Percentiles rank a stretch among this genome's conserved stretches.
phyloP scores from a whole-genome alignment of 1,139 yeast species.

The Saccharomycopsis hybrid region DNA sequence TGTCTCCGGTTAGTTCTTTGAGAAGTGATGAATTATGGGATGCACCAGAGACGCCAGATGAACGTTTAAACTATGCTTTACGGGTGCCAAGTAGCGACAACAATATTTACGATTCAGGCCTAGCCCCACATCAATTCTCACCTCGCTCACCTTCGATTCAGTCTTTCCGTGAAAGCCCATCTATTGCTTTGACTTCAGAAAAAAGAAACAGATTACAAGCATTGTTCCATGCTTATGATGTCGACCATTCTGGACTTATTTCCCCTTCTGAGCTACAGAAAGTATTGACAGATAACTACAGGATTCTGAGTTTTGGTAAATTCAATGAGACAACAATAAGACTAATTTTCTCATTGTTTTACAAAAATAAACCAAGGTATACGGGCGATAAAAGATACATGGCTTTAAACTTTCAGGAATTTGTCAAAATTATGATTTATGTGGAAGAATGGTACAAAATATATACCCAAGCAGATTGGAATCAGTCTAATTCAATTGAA shows the following conservation, averaged over 20 bases:
- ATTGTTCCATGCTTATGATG: constrained; percentile 2
- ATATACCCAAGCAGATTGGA: constrained; percentile 4
- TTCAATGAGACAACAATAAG: constrained; percentile 7
- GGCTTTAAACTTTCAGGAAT: constrained; percentile 8
- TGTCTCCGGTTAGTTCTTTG: not conserved
- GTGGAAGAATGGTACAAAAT: constrained; percentile 10
- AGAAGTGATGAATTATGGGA: not conserved
- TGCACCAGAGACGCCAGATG: too few species aligned
- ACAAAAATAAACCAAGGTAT: not conserved
- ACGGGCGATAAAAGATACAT: not conserved
- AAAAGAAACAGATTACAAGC: not conserved
- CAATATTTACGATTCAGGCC: too few species aligned
- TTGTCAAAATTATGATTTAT: constrained; percentile 13
- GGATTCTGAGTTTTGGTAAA: too few species aligned
- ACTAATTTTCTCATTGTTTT: constrained; percentile 10
- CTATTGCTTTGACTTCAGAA: too few species aligned
- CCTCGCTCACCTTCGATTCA: too few species aligned
- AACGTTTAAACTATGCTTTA: too few species aligned
- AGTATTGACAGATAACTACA: constrained; percentile 6
- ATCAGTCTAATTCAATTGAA: constrained; percentile 11
- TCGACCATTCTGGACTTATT: not conserved
- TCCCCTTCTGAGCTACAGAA: constrained; percentile 4
- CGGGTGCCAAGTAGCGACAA: too few species aligned
- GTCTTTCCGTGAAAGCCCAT: too few species aligned
- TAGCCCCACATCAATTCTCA: too few species aligned